Base-by-base conservation (phyloP, 1,284 basidiomycete species). In the Austroboletus niveus region DNA sequence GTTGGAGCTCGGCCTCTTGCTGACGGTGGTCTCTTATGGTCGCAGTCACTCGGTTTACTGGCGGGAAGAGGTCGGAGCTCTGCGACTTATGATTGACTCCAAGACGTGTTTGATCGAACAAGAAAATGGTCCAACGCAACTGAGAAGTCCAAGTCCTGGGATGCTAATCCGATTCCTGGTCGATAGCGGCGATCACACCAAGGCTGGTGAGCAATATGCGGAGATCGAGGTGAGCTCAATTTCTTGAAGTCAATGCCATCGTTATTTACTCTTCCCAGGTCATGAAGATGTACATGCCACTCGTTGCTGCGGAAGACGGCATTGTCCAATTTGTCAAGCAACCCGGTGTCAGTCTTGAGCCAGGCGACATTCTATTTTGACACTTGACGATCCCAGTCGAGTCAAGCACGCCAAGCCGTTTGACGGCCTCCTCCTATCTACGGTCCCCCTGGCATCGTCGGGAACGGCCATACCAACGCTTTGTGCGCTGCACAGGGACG, bases 251-350 rank as follows among this genome's bases (percentile, higher is more conserved):
- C 31, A 29, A 12, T 29, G 44, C 24, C 39, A 12, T 48, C 50
- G 52, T 53, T 53, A 58, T 60, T 62, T 65, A 61, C 56, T 51
- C 54, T 39, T 3, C 4, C 32, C 14, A 90, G 87, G 94, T 97
- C 61, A 97, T 97, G 94, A 98, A 98, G 78, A 98, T 98, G 94
- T 95, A 95, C 73, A 96, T 98, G 94, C 93, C 94, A 14, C 84
- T 99, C 53, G 86, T 94, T 51, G 94, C 95, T n/a, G 82, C 89
- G 4, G 97, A 99, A 71, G 93, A 96, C 69, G 97, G 97, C 69
- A 82, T 91, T 44, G 86, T 93, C n/a, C 92, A 95, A 66, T 89
- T 99, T 68, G 94, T 99, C 71, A 99, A 98, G 77, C 94, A 98
- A 68, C 92, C 96, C 48, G 97, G 97, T 61, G 91, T 96, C 63